Conservation (phyloP, 208 protist species). For the Zelonia costaricensis region DNA sequence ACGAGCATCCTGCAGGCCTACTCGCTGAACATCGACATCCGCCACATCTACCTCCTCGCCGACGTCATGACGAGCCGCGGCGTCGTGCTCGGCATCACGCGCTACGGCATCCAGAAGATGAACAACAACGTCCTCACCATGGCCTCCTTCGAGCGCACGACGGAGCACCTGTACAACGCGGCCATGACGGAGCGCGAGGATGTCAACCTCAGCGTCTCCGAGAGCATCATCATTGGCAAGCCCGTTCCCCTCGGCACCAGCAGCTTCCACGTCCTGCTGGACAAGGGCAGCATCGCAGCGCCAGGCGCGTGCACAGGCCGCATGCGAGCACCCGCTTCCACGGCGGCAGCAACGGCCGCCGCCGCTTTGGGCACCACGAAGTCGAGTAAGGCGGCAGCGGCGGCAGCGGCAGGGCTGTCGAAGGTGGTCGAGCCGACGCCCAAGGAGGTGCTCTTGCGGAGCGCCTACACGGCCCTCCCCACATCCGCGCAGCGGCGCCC, state of each 20-base stretch:
- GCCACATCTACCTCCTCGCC: slow-evolving; percentile 98
- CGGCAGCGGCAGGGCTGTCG: slow-evolving; percentile 1
- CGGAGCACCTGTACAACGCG: slow-evolving; percentile 99
- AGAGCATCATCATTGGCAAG: slow-evolving; percentile 99
- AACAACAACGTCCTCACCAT: slow-evolving; percentile 98
- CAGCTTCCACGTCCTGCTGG: slow-evolving; percentile 90
- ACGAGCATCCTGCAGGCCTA: slow-evolving; percentile 95
- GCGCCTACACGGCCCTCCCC: slow-evolving; percentile 14
- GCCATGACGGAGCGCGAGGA: slow-evolving; percentile 90
- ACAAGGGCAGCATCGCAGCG: slow-evolving; percentile 34
- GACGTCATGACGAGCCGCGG: slow-evolving; percentile 99
- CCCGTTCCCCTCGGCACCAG: slow-evolving; percentile 97
- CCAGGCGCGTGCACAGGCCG: slow-evolving; percentile 18
- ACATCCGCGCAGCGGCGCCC: background rate
- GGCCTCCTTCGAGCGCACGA: slow-evolving; percentile 99
- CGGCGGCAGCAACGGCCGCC: background rate
- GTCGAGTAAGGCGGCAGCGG: too few relatives aligned
- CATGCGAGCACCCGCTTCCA: slow-evolving; percentile 2
- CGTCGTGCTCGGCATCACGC: slow-evolving; percentile 98
- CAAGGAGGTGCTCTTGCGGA: slow-evolving; percentile 31
- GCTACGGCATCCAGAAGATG: slow-evolving; percentile 99
- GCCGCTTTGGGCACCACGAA: too few relatives aligned
- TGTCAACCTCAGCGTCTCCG: slow-evolving; percentile 90
- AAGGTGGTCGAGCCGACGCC: slow-evolving; percentile 16
- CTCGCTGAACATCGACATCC: slow-evolving; percentile 97